These are phyloP conservation scores for Penstemon eatonii DNA, from an alignment of 257 asterid species.

Conservation along the genomic window DNA sequence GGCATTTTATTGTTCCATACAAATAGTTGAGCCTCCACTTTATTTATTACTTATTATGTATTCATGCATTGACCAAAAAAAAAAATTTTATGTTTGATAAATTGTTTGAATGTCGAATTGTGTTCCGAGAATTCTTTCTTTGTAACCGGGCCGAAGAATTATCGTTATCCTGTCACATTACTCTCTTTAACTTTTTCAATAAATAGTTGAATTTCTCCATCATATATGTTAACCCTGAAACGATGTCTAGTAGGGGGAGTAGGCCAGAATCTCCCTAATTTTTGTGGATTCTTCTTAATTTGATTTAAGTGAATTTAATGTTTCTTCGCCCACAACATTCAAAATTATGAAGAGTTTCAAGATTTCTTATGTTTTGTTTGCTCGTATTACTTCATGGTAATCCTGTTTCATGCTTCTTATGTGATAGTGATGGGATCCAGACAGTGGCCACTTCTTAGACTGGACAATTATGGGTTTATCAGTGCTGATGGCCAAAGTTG, in stretches of 20 bases:
- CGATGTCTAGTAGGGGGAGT: too few relatives aligned
- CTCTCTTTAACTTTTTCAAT: conserved; percentile 10
- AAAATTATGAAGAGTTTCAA: too few relatives aligned
- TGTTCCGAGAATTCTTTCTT: conserved; percentile 11
- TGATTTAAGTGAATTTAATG: background rate
- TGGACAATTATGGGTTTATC: conserved; percentile 70
- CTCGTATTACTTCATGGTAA: conserved; percentile 8
- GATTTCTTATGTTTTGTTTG: background rate
- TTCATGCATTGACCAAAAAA: conserved; percentile 19
- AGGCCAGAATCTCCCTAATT: too few relatives aligned
- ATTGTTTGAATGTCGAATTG: conserved; percentile 2
- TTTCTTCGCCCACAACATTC: background rate
- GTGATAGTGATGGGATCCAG: conserved; percentile 77
- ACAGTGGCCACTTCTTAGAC: conserved; percentile 79
- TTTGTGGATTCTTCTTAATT: background rate
- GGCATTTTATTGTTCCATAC: conserved; percentile 8
- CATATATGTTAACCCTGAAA: too few relatives aligned
- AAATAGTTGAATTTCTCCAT: background rate
- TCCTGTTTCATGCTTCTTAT: conserved; percentile 27
- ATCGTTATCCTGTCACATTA: background rate
- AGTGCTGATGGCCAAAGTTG: conserved; percentile 83
- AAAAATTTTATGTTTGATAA: conserved; percentile 12
- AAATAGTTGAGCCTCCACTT: conserved; percentile 11
- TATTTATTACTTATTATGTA: background rate
- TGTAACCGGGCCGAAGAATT: background rate